Conservation (phyloP, 257 asterid genomes). For the Osmanthus fragrans region DNA sequence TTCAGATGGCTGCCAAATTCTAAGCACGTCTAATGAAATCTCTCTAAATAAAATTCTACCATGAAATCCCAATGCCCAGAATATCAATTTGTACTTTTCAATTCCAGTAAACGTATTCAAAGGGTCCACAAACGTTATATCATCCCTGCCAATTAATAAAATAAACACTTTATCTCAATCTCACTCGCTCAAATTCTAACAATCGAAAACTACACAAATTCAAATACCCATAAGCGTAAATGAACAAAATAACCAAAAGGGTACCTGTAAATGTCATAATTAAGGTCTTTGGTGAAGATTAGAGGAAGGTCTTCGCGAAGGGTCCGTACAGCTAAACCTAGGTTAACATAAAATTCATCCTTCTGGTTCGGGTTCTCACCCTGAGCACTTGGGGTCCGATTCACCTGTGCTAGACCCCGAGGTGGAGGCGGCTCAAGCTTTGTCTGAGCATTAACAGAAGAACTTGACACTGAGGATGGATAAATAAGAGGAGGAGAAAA, state of each 20-base stretch:
- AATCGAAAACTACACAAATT: not conserved
- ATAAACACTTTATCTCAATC: not conserved
- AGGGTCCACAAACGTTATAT: conserved; percentile 76
- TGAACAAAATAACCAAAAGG: not conserved
- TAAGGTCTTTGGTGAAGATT: conserved; percentile 73
- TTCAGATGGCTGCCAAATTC: conserved; percentile 91
- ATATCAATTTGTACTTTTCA: conserved; percentile 66
- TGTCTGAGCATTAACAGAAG: conserved; percentile 31
- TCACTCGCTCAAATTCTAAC: not conserved
- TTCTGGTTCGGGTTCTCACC: conserved; percentile 45
- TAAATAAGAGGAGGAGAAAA: not conserved
- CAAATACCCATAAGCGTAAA: not conserved
- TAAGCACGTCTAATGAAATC: conserved; percentile 64
- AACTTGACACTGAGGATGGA: conserved; percentile 22
- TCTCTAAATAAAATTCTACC: conserved; percentile 77
- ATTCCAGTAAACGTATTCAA: conserved; percentile 76
- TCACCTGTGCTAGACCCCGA: conserved; percentile 43
- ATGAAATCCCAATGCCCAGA: conserved; percentile 88
- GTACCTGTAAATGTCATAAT: conserved; percentile 78
- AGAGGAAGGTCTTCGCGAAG: conserved; percentile 84
- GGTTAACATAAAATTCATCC: conserved; percentile 73
- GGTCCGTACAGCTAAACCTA: conserved; percentile 81
- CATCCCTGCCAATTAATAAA: conserved; percentile 59
- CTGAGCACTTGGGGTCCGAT: conserved; percentile 35
- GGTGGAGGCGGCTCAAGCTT: conserved; percentile 42